Evolutionary conservation across 2,329 filamentous ascomycete genomes (phyloP).

Genomic region (Capronia epimyces): DNA sequence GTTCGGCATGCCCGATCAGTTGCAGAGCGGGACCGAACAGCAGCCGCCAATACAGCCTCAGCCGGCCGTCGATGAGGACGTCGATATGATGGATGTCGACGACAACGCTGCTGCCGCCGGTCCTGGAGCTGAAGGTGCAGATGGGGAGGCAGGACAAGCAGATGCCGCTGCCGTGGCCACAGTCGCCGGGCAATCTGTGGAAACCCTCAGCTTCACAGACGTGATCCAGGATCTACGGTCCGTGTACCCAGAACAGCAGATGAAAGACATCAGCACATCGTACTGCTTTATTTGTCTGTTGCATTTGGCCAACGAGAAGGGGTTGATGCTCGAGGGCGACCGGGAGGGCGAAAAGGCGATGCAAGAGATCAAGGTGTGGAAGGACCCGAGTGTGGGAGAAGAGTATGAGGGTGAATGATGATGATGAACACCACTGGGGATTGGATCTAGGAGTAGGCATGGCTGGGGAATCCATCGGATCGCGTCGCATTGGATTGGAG

Average conservation of each 20-base stretch:
- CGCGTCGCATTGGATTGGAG: background rate
- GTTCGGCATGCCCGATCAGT: conserved; percentile 32
- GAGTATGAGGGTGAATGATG: conserved; percentile 30
- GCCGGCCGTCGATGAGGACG: conserved; percentile 16
- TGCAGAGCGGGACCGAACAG: conserved; percentile 28
- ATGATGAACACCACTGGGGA: background rate
- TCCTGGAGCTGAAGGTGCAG: background rate
- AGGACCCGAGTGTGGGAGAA: conserved; percentile 27
- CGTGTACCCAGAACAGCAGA: conserved; percentile 77
- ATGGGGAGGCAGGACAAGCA: background rate
- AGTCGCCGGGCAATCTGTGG: too few relatives aligned
- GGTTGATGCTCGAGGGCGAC: conserved; percentile 66
- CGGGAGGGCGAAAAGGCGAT: conserved; percentile 36
- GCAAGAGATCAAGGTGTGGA: conserved; percentile 39
- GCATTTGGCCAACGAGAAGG: conserved; percentile 90
- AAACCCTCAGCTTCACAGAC: conserved; percentile 74
- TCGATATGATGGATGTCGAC: conserved; percentile 29
- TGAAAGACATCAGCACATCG: conserved; percentile 91
- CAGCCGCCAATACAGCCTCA: conserved; percentile 22
- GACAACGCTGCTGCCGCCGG: conserved; percentile 15
- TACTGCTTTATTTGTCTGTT: conserved; percentile 89
- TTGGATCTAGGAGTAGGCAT: background rate
- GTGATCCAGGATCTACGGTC: conserved; percentile 84
- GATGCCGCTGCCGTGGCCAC: conserved; percentile 6
- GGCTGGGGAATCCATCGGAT: background rate